Evolutionary conservation across 225 moss, liverwort and hornwort genomes (phyloP), one percentile per base, ranked within the genome.

Genomic region (Sphagnum tenellum): DNA sequence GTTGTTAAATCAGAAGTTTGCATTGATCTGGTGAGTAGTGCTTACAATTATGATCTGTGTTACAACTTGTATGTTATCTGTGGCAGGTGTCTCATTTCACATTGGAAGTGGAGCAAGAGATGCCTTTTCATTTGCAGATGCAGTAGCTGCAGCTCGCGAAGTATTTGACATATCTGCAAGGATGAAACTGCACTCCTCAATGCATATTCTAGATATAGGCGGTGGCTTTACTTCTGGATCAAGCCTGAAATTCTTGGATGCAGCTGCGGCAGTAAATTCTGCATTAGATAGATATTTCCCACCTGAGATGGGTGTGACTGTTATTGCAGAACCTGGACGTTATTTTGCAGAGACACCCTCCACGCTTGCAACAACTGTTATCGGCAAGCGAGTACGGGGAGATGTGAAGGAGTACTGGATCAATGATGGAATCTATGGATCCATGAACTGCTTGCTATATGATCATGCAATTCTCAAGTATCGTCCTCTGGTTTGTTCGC

Each of bases 41-140:
- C 29, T 29, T 29, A 29, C 29, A 29, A 29, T 29, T 29, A 29
- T 29, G 29, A 29, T 29, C 29, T 29, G 29, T 29, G 29, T 29
- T 29, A 29, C 29, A 29, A 29, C 29, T 29, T 29, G 29, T 29
- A 29, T 29, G 29, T 29, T 29, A 29, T 29, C 29, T 29, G 29
- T 57, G 14, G 56, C 52, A 55, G 70, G 70, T 63, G 70, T 70
- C 14, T 59, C 70, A 5, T 76, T 80, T 50, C 73, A 80, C 52
- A 73, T 80, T 4, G 80, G 80, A 3, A 80, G 80, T 12, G 76
- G 80, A 45, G 76, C 76, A 12, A 60, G 70, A n/a, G 64, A 81
- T 10, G 62, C 71, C 3, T 47, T 55, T 45, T 65, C 76, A 3
- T 81, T 73, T 14, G 70, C 71, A 2, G 66, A 76, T 7, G 80